Percentiles rank a stretch among this genome's conserved stretches.
Conservation (phyloP, 352 stramenopile species). For the Globisporangium megalacanthum region DNA sequence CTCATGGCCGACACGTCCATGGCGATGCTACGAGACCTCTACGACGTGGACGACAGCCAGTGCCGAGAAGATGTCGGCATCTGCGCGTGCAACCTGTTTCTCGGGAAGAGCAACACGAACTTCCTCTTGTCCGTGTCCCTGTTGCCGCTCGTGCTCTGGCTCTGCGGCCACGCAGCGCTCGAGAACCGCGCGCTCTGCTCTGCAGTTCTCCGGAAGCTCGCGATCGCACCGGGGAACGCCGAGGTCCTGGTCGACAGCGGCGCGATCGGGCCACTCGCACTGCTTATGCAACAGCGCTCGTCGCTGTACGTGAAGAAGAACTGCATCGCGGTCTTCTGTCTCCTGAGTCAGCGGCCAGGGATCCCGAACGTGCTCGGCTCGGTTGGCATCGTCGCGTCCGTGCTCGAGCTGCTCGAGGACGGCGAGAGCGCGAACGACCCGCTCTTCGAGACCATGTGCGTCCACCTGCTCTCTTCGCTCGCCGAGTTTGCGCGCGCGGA, state of each 20-base stretch:
- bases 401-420: slow-evolving; percentile 49
- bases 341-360: slow-evolving; percentile 41
- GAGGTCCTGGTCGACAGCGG: slow-evolving; percentile 50
- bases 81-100: slow-evolving; percentile 61
- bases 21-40: slow-evolving; percentile 39
- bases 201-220: slow-evolving; percentile 57
- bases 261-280: slow-evolving; percentile 37
- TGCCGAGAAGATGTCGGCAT: slow-evolving; percentile 48
- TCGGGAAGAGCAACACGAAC: slow-evolving; percentile 58
- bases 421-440: slow-evolving; percentile 16
- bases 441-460: slow-evolving; percentile 53
- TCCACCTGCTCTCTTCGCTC: slow-evolving; percentile 56
- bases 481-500: slow-evolving; percentile 51
- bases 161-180: slow-evolving; percentile 22
- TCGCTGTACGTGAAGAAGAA: slow-evolving; percentile 56
- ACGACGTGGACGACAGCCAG: slow-evolving; percentile 35
- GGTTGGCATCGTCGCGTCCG: slow-evolving; percentile 46
- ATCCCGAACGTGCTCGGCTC: slow-evolving; percentile 40
- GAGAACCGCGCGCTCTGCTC: slow-evolving; percentile 43
- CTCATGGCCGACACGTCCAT: slow-evolving; percentile 40
- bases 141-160: slow-evolving; percentile 49
- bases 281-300: slow-evolving; percentile 32
- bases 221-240: slow-evolving; percentile 65
- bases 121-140: slow-evolving; percentile 39
- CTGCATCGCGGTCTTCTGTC: slow-evolving; percentile 61